Evolutionary conservation across 305 asterid genomes (phyloP), one percentile per base, ranked within the genome.

Genomic region (Stenogyne calaminthoides): DNA sequence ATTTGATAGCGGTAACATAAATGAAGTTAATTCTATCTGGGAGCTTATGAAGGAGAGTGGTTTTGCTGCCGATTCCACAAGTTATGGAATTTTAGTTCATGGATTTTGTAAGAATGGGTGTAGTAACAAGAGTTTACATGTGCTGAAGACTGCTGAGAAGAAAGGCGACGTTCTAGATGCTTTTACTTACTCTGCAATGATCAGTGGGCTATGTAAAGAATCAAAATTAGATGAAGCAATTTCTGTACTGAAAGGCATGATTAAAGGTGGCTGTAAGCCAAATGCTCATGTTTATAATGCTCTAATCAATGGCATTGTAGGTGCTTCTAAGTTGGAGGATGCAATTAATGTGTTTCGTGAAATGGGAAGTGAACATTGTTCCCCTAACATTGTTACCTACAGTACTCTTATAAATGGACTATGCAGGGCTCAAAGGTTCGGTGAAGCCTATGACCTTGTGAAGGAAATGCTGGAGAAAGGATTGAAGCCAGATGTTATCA

Each of bases 91-190:
- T 73, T 78, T 91, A 79, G 82, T 94, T 69, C 82, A 90, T 64
- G 98, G 99, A 55, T 82, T 91, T 67, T 88, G 95, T 78, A 83
- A 88, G 80, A 91, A 88, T 64, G 95, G 91, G 56, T 84, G 82
- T 81, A 56, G 44, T 69, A 75, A 77, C 82, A 86, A 81, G 85
- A 85, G 92, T 80, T 84, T 91, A 55, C 69, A 51, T 52, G 77
- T 88, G 37, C 69, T 91, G 76, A 81, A 83, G 78, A 82, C 78
- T 71, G 95, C 91, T 44, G 85, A 84, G 80, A 77, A 67, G 76
- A 77, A 81, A 57, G 79, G 86, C 29, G 81, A 70, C 27, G 69
- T 49, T 74, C 46, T 89, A 70, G 97, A 88, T 83, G 66, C 78
- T 61, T 89, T 64, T 84, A 80, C 93, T 9, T 94, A 91, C 82